These are phyloP conservation scores for Lindgomyces ingoldianus DNA, from an alignment of 495 filamentous ascomycete species.

Conservation along the genomic window DNA sequence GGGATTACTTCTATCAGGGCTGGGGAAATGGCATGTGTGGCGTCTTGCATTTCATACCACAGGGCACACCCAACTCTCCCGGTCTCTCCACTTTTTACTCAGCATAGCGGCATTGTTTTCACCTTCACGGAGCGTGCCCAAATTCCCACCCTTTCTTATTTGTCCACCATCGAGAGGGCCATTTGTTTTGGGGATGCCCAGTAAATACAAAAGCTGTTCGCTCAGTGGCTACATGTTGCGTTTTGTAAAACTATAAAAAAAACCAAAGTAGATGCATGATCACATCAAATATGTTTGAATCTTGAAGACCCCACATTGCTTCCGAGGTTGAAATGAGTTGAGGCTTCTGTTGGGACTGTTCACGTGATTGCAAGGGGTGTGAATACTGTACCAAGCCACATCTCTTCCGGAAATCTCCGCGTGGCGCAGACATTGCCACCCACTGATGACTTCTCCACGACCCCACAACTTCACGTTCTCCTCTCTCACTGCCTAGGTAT, in stretches of 20 bases:
- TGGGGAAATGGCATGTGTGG: slow-evolving; percentile 27
- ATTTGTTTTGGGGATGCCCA: background rate
- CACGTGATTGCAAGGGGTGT: background rate
- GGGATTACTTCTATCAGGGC: slow-evolving; percentile 16
- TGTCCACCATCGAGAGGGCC: background rate
- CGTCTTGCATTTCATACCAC: slow-evolving; percentile 24
- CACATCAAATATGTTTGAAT: background rate
- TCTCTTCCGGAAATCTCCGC: slow-evolving; percentile 12
- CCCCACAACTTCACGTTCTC: background rate
- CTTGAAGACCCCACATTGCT: background rate
- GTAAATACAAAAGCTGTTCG: background rate
- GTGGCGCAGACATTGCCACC: slow-evolving; percentile 19
- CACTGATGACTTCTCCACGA: background rate
- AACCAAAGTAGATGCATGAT: slow-evolving; percentile 6
- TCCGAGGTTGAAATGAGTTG: too few relatives aligned
- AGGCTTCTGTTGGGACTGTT: too few relatives aligned
- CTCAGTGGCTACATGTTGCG: background rate
- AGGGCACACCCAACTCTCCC: slow-evolving; percentile 2
- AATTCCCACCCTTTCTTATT: background rate
- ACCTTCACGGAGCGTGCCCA: slow-evolving; percentile 2
- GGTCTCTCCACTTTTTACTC: slow-evolving; percentile 14
- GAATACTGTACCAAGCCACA: too few relatives aligned
- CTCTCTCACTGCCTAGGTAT: background rate
- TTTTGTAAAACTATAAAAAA: slow-evolving; percentile 6
- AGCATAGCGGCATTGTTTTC: slow-evolving; percentile 35